These are phyloP conservation scores for Tieghemostelium lacteum DNA, from an alignment of 78 protist genomes.

Conservation along the genomic window DNA sequence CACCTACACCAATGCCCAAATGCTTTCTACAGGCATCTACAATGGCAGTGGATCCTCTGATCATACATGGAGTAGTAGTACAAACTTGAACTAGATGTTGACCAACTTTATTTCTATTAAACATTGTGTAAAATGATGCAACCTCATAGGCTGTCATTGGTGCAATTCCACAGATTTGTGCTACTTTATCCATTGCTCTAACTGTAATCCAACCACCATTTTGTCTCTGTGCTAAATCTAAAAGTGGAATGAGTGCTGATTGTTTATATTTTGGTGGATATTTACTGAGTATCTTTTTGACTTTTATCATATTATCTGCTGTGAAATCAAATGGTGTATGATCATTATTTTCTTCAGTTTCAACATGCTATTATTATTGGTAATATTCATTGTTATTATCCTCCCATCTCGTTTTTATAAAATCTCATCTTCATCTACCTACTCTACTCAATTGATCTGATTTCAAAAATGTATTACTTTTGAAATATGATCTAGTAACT, in stretches of 20 bases:
- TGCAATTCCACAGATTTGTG: conserved; percentile 90
- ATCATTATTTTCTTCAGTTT: conserved; percentile 89
- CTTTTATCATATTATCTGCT: conserved; percentile 77
- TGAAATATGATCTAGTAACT: conserved; percentile 15
- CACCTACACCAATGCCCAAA: conserved; percentile 58
- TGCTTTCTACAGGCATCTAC: conserved; percentile 59
- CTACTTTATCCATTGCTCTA: conserved; percentile 96
- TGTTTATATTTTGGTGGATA: conserved; percentile 85
- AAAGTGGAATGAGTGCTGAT: conserved; percentile 92
- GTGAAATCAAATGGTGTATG: conserved; percentile 93
- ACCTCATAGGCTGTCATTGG: conserved; percentile 96
- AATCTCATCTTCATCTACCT: too few species aligned
- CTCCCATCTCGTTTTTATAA: too few species aligned
- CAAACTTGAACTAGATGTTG: conserved; percentile 90
- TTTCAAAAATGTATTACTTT: neutral
- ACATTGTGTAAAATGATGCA: conserved; percentile 98
- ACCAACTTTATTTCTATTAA: conserved; percentile 88
- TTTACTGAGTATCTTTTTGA: conserved; percentile 63
- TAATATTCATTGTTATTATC: neutral
- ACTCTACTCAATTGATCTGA: conserved; percentile 77
- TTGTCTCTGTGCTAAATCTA: conserved; percentile 97
- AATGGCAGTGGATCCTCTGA: conserved; percentile 90
- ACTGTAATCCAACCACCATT: conserved; percentile 97
- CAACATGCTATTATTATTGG: conserved; percentile 84
- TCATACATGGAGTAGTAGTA: conserved; percentile 98